Evolutionary conservation across 352 stramenopile species (phyloP).

Genomic region (Globisporangium iwayamae): DNA sequence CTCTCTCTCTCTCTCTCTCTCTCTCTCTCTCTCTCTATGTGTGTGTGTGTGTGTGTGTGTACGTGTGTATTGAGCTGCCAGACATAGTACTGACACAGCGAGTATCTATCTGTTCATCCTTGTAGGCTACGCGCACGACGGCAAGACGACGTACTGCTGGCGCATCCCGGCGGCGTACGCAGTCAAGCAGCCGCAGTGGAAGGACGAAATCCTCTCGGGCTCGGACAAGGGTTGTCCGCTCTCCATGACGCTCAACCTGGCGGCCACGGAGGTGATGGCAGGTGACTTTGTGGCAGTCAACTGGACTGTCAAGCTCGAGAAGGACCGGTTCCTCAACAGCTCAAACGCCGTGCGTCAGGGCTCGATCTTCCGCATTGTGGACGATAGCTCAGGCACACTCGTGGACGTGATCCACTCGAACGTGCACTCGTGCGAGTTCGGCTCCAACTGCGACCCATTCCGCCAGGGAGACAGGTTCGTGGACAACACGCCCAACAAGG

Average conservation of each 20-base stretch:
- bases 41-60: not conserved
- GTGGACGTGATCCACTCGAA: constrained; percentile 28
- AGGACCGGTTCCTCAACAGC: constrained; percentile 13
- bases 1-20: not conserved
- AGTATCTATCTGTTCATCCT: not conserved
- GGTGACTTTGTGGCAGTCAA: constrained; percentile 18
- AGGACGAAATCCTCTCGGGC: constrained; percentile 11
- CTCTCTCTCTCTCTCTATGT: not conserved
- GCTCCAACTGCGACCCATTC: constrained; percentile 31
- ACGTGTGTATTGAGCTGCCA: not conserved
- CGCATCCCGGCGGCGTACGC: constrained; percentile 19
- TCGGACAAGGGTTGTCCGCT: constrained; percentile 20
- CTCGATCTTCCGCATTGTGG: constrained; percentile 5
- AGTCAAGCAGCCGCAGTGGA: constrained; percentile 11
- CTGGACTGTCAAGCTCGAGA: constrained; percentile 24
- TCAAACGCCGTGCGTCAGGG: constrained; percentile 16
- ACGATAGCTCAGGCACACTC: constrained; percentile 7
- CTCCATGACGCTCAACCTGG: constrained; percentile 19
- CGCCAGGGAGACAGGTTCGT: constrained; percentile 11
- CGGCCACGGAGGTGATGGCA: constrained; percentile 3
- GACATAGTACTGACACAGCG: not conserved
- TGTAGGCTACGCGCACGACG: constrained; percentile 25
- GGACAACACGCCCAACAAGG: constrained; percentile 24
- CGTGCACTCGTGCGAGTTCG: constrained; percentile 27
- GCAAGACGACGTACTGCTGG: constrained; percentile 35